Evolutionary conservation across 106 monocot species (phyloP), one percentile per base, ranked within the genome.

Genomic region (Allium fistulosum): DNA sequence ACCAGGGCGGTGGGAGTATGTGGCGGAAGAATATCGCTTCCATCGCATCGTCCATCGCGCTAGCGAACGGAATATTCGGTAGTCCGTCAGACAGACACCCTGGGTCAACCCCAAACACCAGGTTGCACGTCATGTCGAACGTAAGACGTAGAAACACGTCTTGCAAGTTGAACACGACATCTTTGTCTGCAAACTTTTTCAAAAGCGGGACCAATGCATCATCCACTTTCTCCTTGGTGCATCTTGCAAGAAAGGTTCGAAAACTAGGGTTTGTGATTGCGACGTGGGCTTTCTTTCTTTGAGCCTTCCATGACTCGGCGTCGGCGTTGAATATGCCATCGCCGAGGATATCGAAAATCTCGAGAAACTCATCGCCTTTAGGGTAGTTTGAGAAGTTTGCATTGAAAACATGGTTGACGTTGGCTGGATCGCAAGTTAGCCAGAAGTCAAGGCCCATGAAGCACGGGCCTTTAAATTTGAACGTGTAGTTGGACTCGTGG

Each of bases 141-240:
- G 71, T 72, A 3, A 72, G 50, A 49, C 71, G 48, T 37, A 72
- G 13, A 18, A 72, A 72, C n/a, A 62, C 49, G 17, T 72, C 71
- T 17, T 61, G 59, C 61, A 71, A 16, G 58, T 69, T 27, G 27
- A 69, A 53, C 9, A 13, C 52, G 1, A 53, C 52, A 9, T 13
- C 1, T 53, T 53, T 0, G 13, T 13, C 52, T 1, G 52, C 17
- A 72, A 72, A 13, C 10, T 53, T 53, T 22, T 22, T 22, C 22
- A 53, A 10, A 4, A 17, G 59, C 8, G 67, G 59, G 59, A 53
- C 13, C 13, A 53, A 53, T 1, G 1, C 88, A 71, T 90, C 22
- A 22, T 22, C 22, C 14, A 72, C 52, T 15, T 72, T 72, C 3
- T 8, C 15, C 45, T 11, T 7, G 14, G n/a, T 72, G 10, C 48